Evolutionary conservation across 257 asterid genomes (phyloP), one percentile per base, ranked within the genome.

Genomic region (Salvia splendens): DNA sequence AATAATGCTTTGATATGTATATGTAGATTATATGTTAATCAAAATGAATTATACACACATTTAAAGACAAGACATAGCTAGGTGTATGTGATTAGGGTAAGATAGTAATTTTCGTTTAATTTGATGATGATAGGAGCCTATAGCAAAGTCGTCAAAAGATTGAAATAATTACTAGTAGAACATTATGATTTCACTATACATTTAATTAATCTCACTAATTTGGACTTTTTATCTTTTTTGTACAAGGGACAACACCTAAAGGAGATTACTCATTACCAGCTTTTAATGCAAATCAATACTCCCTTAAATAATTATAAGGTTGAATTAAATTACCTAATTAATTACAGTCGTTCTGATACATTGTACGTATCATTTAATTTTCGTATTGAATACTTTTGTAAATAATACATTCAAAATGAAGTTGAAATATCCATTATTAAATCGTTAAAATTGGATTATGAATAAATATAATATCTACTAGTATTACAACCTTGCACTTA

Each of bases 191-290:
- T 55, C 5, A 61, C 35, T 17, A 32, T n/a, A 53, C 12, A 65
- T 24, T 40, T 65, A 15, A 72, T 43, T 40, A 48, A 57, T 35
- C 12, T 36, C 42, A 15, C 49, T 24, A 48, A 48, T 3, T 16
- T 62, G 45, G 57, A 28, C 38, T 42, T 36, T 16, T 36, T 16
- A 5, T 12, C 53, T 24, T n/a, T n/a, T 56, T 28, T 47, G 46
- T 16, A 43, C 45, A 64, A 45, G 16, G 54, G 5, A 10, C 28
- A 28, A 51, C 30, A 11, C 48, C 15, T 41, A 73, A 68, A 46
- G 61, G 6, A 47, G 3, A 63, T 63, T 28, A 61, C 33, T 67
- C 65, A 63, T 64, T 45, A 65, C n/a, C 47, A 43, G 65, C 66
- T 59, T 69, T 69, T 28, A 35, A n/a, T 33, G 35, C 5, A 4